Percentiles rank a stretch among this genome's conserved stretches.
These are phyloP conservation scores for Eimeria zaria DNA, from an alignment of 169 alveolate species.

Conservation along the genomic window DNA sequence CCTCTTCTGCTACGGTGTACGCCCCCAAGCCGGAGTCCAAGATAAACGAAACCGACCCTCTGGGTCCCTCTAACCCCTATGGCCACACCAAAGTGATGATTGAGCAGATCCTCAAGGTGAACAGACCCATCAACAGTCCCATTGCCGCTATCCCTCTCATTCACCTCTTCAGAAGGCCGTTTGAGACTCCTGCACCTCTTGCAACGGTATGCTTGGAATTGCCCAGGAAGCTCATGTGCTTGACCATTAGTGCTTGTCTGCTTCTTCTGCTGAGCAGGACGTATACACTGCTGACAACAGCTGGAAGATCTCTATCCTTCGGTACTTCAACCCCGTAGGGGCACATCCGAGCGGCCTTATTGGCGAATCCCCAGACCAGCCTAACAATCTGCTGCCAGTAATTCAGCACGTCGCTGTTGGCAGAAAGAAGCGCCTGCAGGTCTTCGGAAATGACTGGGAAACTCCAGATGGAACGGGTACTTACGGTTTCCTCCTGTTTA, in stretches of 20 bases:
- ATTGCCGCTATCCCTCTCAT: neutral
- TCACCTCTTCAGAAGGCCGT: neutral
- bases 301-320: constrained; percentile 85
- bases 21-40: constrained; percentile 90
- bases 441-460: constrained; percentile 96
- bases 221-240: neutral
- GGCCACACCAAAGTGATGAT: constrained; percentile 94
- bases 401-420: constrained; percentile 93
- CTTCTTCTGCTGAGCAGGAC: constrained; percentile 82
- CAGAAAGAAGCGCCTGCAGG: constrained; percentile 76
- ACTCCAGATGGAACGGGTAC: constrained; percentile 95
- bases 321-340: constrained; percentile 98
- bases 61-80: constrained; percentile 95
- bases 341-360: constrained; percentile 95
- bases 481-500: neutral
- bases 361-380: constrained; percentile 96
- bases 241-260: neutral
- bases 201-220: neutral
- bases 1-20: constrained; percentile 96
- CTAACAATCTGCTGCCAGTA: constrained; percentile 94
- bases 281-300: constrained; percentile 80
- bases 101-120: constrained; percentile 90
- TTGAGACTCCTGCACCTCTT: too few species aligned
- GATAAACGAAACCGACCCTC: constrained; percentile 87
- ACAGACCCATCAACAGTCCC: neutral